These are phyloP conservation scores for Neofusicoccum umdonicola DNA, from an alignment of 2,329 filamentous ascomycete genomes.

Conservation along the genomic window DNA sequence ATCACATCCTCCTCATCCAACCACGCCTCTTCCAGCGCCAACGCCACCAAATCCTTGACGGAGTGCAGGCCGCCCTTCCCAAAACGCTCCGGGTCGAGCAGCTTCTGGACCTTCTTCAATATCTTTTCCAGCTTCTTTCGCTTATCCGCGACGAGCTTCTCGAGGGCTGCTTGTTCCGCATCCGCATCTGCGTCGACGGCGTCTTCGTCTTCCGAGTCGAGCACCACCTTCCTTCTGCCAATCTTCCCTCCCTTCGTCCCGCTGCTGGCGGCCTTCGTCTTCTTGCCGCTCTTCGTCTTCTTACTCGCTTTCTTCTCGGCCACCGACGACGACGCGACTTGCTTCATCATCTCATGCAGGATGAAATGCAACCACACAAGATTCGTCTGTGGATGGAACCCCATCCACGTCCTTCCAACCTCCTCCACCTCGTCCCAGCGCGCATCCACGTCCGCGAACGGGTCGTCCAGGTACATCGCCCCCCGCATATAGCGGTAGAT, in stretches of 20 bases:
- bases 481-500: constrained; percentile 55
- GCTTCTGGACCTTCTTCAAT: constrained; percentile 34
- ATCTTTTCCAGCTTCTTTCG: constrained; percentile 38
- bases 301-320: constrained; percentile 14
- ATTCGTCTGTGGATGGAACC: constrained; percentile 60
- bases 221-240: background rate
- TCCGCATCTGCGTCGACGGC: background rate
- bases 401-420: constrained; percentile 44
- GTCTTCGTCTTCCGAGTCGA: background rate
- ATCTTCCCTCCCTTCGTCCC: constrained; percentile 43
- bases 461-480: constrained; percentile 44
- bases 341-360: constrained; percentile 53
- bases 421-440: constrained; percentile 21
- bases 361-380: constrained; percentile 63
- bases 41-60: constrained; percentile 34
- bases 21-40: constrained; percentile 35
- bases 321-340: constrained; percentile 24
- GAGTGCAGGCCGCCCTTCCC: constrained; percentile 27
- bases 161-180: constrained; percentile 18
- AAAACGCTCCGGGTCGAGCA: constrained; percentile 40
- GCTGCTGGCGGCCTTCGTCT: constrained; percentile 28
- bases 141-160: constrained; percentile 31
- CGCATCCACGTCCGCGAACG: constrained; percentile 36
- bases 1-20: constrained; percentile 33
- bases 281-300: constrained; percentile 41